A percentile compares a stretch with the other conserved stretches of the same genome.
These are phyloP conservation scores for Blastocladiella emersonii DNA, from an alignment of 371 early-diverging fungal species.

Conservation along the genomic window DNA sequence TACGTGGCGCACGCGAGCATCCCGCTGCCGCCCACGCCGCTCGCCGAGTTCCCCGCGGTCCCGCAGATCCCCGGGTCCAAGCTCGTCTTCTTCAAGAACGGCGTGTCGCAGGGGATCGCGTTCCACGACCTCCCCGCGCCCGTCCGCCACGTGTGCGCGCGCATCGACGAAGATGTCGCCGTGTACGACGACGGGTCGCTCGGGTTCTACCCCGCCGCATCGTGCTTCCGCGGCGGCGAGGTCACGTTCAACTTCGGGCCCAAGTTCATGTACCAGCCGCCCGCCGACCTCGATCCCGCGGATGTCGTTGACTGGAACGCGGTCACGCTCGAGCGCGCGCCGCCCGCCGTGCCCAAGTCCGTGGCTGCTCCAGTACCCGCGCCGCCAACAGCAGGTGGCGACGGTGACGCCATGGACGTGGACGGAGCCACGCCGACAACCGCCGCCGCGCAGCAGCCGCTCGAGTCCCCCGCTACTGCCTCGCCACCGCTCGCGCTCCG, in stretches of 20 bases:
- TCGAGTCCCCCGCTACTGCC: neutral
- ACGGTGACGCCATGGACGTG: neutral
- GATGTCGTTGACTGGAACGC: constrained; percentile 1
- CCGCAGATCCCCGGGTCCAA: constrained; percentile 34
- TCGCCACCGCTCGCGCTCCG: neutral
- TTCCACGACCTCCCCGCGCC: constrained; percentile 40
- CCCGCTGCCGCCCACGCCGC: constrained; percentile 13
- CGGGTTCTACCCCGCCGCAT: constrained; percentile 53
- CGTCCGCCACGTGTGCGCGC: constrained; percentile 24
- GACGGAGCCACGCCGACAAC: neutral
- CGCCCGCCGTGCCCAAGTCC: neutral
- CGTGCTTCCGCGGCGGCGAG: constrained; percentile 47
- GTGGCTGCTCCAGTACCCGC: neutral
- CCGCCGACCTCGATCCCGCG: constrained; percentile 10
- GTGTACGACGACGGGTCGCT: constrained; percentile 49
- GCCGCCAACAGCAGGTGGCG: neutral
- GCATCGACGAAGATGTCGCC: constrained; percentile 33
- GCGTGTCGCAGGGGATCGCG: constrained; percentile 45
- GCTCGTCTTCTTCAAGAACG: constrained; percentile 51
- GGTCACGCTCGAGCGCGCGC: neutral
- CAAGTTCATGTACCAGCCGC: constrained; percentile 41
- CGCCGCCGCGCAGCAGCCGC: too few species aligned
- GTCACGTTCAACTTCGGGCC: constrained; percentile 55
- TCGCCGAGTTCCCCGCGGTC: constrained; percentile 6
- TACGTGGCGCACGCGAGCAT: constrained; percentile 33